These are phyloP conservation scores for bread wheat (Triticum aestivum) DNA, from an alignment of 176 grass and related monocot genomes.

Conservation along the genomic window IWGSC_CS_RefSeq_v2.1 NC_057802.1:444325046-444325545, in stretches of 20 bases:
- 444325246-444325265: no score
- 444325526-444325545: background rate
- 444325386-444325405: background rate
- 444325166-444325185: conserved; percentile 49
- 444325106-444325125: background rate
- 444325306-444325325: no score
- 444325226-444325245: background rate
- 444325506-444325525: background rate
- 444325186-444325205: conserved; percentile 33
- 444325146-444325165: conserved; percentile 54
- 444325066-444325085: background rate
- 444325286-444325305: no score
- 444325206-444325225: conserved; percentile 10
- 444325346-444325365: no score
- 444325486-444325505: background rate
- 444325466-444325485: conserved; percentile 3
- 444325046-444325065: background rate
- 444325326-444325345: no score
- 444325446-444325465: conserved; percentile 19
- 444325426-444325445: conserved; percentile 16
- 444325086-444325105: background rate
- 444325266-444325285: no score
- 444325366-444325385: no score
- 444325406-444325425: background rate
- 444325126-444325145: conserved; percentile 73